Base-by-base conservation (phyloP, 2,329 filamentous ascomycete genomes). In the Claviceps purpurea region DNA sequence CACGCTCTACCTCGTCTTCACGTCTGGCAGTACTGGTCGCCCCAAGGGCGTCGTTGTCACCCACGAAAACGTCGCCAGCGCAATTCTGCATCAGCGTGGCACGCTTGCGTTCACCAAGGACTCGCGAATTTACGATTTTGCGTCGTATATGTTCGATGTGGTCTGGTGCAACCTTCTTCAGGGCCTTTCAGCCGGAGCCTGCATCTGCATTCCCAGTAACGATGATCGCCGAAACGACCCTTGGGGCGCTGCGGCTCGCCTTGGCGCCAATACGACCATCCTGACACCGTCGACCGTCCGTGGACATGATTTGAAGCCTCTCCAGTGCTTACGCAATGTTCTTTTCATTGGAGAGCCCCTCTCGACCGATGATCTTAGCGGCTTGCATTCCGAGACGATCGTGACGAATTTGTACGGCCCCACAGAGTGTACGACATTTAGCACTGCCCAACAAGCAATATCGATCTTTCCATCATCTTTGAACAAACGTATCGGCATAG, bases 151-250 rank as follows among this genome's bases (percentile, higher is more conserved):
- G n/a, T 57, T 57, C 30, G 55, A 57, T 50, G 49, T 50, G 3
- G 49, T 39, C 14, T 54, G 52, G 51, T 47, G 34, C 10, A 51
- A 52, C 16, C 48, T 54, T 22, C 41, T 54, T 16, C 40, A 49
- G 5, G 51, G 50, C 13, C 47, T 57, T 13, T 45, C 51, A 10
- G 45, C 39, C 16, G 55, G 55, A 38, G 55, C 47, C 37, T 57
- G 55, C 48, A n/a, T 55, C n/a, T 55, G 54, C 22, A 49, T 55
- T 30, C 54, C 54, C 1, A 75, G 72, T 1, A 74, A 78, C 20
- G 68, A 71, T 22, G 72, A 76, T 49, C 70, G 74, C 4, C 65
- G 75, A 50, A 73, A 76, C 53, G 65, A 73, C 53, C 57, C 74
- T 11, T 67, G 66, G 41, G 68, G 66, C 8, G 68, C 68, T 18